A percentile compares a stretch with the other conserved stretches of the same genome.
phyloP scores from a whole-genome alignment of 768 basidiomycete species.

The Pulveroboletus frians region DNA sequence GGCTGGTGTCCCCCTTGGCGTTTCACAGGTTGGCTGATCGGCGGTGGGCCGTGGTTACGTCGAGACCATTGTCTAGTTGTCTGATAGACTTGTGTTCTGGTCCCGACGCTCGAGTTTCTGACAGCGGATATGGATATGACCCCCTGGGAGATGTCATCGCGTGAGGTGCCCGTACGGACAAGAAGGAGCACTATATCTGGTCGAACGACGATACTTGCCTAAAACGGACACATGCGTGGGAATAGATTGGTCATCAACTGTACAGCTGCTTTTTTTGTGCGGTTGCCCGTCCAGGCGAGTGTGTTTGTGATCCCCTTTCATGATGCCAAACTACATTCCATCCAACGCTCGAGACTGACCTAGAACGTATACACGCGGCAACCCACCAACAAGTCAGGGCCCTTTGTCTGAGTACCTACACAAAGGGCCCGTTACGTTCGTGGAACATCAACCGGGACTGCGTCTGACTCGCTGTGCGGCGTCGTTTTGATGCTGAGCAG shows the following conservation, averaged over 20 bases:
- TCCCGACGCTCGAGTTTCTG: background rate
- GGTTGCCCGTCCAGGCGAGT: too few relatives aligned
- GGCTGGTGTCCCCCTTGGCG: background rate
- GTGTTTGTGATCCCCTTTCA: too few relatives aligned
- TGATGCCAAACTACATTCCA: too few relatives aligned
- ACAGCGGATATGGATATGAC: too few relatives aligned
- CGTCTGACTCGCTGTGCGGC: constrained; percentile 39
- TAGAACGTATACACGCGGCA: too few relatives aligned
- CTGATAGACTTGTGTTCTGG: background rate
- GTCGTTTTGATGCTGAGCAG: constrained; percentile 56
- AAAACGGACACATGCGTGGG: constrained; percentile 14
- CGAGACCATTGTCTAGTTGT: background rate
- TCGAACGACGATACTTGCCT: constrained; percentile 23
- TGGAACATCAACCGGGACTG: constrained; percentile 50
- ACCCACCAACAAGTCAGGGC: constrained; percentile 61
- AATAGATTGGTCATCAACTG: constrained; percentile 21
- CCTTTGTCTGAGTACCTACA: constrained; percentile 37
- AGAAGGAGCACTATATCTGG: background rate
- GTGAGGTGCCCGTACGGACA: too few relatives aligned
- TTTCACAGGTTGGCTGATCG: background rate
- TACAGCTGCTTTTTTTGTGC: constrained; percentile 10
- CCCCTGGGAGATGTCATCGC: too few relatives aligned
- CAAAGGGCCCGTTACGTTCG: constrained; percentile 67
- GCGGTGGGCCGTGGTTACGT: background rate
- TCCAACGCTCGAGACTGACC: too few relatives aligned